Evolutionary conservation across 2,329 filamentous ascomycete genomes (phyloP).

Genomic region (Fusarium citri): DNA sequence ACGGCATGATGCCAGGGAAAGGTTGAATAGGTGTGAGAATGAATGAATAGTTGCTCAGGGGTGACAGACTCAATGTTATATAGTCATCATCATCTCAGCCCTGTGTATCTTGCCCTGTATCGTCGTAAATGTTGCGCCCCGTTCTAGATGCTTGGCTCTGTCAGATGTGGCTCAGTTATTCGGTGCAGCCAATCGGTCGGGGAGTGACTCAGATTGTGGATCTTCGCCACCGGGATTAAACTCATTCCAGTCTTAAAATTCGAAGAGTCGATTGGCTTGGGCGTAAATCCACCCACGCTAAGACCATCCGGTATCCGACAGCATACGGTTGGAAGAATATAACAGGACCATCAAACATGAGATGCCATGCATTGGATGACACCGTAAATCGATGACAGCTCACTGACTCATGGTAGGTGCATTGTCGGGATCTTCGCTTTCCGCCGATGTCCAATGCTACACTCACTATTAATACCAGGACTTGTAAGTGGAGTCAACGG

Average conservation of each 20-base stretch:
- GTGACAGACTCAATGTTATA: slow-evolving; percentile 4
- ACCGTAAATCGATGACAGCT: not conserved
- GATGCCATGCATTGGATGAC: not conserved
- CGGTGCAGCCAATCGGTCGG: slow-evolving; percentile 15
- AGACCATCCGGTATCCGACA: not conserved
- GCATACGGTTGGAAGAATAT: not conserved
- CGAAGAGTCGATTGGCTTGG: not conserved
- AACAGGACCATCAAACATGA: not conserved
- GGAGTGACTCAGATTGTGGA: slow-evolving; percentile 10
- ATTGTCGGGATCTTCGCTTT: not conserved
- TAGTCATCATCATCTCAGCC: slow-evolving; percentile 4
- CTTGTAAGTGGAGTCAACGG: not conserved
- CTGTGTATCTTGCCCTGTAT: slow-evolving; percentile 1
- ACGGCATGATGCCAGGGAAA: slow-evolving; percentile 6
- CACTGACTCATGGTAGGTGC: not conserved
- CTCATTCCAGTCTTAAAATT: not conserved
- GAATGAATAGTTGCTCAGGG: not conserved
- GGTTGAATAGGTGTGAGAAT: not conserved
- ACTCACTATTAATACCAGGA: not conserved
- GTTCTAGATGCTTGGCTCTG: not conserved
- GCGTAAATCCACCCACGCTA: slow-evolving; percentile 6
- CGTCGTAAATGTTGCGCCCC: not conserved
- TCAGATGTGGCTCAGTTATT: slow-evolving; percentile 5
- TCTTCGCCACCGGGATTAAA: slow-evolving; percentile 2
- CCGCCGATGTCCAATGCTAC: not conserved